phyloP scores from a whole-genome alignment of 768 basidiomycete genomes.

The Exidia glandulosa region DNA sequence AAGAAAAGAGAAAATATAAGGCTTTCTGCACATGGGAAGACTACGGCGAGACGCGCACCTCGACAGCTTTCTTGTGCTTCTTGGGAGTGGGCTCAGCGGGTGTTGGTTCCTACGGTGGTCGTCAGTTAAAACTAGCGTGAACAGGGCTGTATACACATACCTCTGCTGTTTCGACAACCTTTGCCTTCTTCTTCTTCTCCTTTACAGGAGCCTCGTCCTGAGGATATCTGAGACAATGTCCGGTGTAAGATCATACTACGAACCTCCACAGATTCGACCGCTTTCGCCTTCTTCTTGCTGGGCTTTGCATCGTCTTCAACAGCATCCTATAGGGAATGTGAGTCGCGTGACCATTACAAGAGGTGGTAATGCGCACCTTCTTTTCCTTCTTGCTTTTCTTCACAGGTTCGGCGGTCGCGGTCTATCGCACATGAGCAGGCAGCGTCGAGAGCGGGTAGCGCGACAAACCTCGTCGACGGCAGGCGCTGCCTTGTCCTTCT shows the following conservation, averaged over 20 bases:
- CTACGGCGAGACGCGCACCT: neutral
- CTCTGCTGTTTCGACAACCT: neutral
- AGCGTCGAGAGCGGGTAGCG: neutral
- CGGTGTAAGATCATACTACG: neutral
- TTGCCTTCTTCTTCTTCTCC: neutral
- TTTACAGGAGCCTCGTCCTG: neutral
- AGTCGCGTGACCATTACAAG: too few species aligned
- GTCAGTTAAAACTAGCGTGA: neutral
- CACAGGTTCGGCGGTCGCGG: neutral
- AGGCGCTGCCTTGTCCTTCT: too few species aligned
- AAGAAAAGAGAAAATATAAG: neutral
- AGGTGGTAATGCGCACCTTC: neutral
- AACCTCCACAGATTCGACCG: neutral
- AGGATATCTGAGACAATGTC: neutral
- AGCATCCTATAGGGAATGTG: neutral
- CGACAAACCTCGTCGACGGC: neutral
- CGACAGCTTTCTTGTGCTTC: neutral
- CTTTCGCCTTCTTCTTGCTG: conserved; percentile 8
- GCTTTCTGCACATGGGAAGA: neutral
- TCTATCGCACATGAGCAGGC: neutral
- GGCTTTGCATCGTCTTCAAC: conserved; percentile 5
- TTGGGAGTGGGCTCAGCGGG: neutral
- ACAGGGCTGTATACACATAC: neutral
- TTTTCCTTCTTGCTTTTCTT: neutral
- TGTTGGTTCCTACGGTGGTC: neutral